Conservation (phyloP, 768 basidiomycete species). For the Lactarius quietus region DNA sequence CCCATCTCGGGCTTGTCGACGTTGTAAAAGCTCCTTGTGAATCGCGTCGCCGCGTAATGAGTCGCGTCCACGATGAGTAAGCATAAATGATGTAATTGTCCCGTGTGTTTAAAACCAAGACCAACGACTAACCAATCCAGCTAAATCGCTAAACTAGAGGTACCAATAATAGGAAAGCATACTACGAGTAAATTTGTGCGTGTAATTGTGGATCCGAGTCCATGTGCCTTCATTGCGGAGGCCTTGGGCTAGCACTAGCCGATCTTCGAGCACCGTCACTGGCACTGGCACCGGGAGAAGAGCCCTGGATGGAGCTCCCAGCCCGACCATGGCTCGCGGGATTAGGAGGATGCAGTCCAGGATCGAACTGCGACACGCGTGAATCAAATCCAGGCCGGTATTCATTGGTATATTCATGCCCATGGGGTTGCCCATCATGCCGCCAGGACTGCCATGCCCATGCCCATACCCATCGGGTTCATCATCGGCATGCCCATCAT, state of each 20-base stretch:
- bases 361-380: slow-evolving; percentile 25
- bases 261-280: slow-evolving; percentile 17
- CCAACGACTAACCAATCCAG: not conserved
- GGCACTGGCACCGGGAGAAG: slow-evolving; percentile 2
- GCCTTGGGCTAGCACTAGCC: slow-evolving; percentile 16
- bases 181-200: not conserved
- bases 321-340: slow-evolving; percentile 7
- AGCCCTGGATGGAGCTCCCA: slow-evolving; percentile 3
- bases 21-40: not conserved
- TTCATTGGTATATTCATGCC: slow-evolving; percentile 26
- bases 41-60: not conserved
- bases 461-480: slow-evolving; percentile 22
- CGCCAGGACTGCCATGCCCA: slow-evolving; percentile 15
- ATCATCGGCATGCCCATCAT: slow-evolving; percentile 33
- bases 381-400: slow-evolving; percentile 16
- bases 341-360: slow-evolving; percentile 18
- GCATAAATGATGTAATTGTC: not conserved
- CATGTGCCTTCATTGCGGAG: slow-evolving; percentile 6
- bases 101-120: not conserved
- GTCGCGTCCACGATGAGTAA: not conserved
- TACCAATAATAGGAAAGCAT: not conserved
- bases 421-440: slow-evolving; percentile 21
- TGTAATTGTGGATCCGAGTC: not conserved
- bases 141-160: not conserved
- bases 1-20: slow-evolving; percentile 56